Conservation (phyloP, 164 flowering plant genomes). For the Annona cherimola region DNA sequence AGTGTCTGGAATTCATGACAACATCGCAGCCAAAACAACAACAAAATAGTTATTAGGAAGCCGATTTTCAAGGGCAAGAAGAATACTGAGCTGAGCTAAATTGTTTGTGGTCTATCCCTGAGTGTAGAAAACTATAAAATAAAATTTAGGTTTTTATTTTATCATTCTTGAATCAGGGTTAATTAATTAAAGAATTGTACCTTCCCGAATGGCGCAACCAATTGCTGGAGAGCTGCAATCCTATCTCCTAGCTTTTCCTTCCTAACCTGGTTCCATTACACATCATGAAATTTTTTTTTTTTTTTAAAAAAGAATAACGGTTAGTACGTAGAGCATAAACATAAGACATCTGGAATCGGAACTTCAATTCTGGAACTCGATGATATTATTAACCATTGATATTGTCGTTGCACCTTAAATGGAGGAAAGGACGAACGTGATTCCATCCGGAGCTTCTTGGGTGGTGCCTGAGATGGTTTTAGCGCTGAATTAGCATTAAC, state of each 20-base stretch:
- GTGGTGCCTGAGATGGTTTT: slow-evolving; percentile 33
- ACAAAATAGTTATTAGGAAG: too few relatives aligned
- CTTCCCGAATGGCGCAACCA: slow-evolving; percentile 97
- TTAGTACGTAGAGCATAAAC: too few relatives aligned
- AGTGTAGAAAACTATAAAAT: too few relatives aligned
- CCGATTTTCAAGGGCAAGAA: too few relatives aligned
- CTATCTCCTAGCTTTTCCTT: slow-evolving; percentile 93
- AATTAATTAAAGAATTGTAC: slow-evolving; percentile 14
- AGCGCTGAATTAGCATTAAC: slow-evolving; percentile 35
- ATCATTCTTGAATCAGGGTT: not conserved
- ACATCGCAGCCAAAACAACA: not conserved
- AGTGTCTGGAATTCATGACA: too few relatives aligned
- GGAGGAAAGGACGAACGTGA: slow-evolving; percentile 69
- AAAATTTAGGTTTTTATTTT: not conserved
- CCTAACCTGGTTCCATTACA: slow-evolving; percentile 51
- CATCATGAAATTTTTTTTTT: not conserved
- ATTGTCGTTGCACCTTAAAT: slow-evolving; percentile 49
- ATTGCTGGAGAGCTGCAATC: slow-evolving; percentile 88
- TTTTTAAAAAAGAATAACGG: too few relatives aligned
- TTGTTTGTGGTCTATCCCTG: too few relatives aligned
- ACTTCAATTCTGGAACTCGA: not conserved
- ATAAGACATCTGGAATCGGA: too few relatives aligned
- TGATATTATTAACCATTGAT: too few relatives aligned
- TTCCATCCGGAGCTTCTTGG: slow-evolving; percentile 67
- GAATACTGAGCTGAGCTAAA: too few relatives aligned